These are phyloP conservation scores for Priceomyces carsonii DNA, from an alignment of 805 yeast genomes.

Conservation along the genomic window DNA sequence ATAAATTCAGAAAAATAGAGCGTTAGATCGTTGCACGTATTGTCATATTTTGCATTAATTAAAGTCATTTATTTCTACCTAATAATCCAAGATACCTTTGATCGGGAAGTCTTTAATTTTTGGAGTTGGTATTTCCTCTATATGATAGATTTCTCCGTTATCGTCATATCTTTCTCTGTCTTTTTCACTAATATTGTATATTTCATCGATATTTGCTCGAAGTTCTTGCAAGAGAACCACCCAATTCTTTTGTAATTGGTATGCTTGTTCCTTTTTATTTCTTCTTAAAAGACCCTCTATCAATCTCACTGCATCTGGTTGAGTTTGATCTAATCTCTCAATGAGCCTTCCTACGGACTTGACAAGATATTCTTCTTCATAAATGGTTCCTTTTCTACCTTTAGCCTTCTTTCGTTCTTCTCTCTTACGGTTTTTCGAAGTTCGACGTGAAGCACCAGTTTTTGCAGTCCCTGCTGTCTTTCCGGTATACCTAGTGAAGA, in stretches of 20 bases:
- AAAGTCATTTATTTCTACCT: constrained; percentile 8
- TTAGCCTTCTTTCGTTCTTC: constrained; percentile 95
- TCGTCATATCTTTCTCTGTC: constrained; percentile 91
- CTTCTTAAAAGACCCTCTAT: constrained; percentile 78
- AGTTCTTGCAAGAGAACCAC: constrained; percentile 56
- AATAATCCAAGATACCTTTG: constrained; percentile 60
- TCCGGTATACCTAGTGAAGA: constrained; percentile 94
- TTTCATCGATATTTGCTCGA: constrained; percentile 66
- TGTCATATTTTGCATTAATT: not conserved
- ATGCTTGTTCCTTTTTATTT: constrained; percentile 73
- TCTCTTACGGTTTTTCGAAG: constrained; percentile 88
- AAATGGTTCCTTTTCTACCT: constrained; percentile 96
- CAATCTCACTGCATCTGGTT: constrained; percentile 69
- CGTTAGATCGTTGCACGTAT: not conserved
- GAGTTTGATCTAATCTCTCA: constrained; percentile 75
- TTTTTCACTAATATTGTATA: constrained; percentile 76
- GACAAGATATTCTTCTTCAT: constrained; percentile 93
- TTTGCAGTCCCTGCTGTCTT: constrained; percentile 94
- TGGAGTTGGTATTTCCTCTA: constrained; percentile 78
- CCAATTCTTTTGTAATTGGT: constrained; percentile 71
- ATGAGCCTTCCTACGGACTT: constrained; percentile 84
- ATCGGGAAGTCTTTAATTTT: constrained; percentile 61
- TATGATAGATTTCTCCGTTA: constrained; percentile 76
- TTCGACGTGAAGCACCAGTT: constrained; percentile 92
- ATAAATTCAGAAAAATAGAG: constrained; percentile 4